Conservation (phyloP, 176 grass and related monocot genomes). For the Zoysia pacifica region DNA sequence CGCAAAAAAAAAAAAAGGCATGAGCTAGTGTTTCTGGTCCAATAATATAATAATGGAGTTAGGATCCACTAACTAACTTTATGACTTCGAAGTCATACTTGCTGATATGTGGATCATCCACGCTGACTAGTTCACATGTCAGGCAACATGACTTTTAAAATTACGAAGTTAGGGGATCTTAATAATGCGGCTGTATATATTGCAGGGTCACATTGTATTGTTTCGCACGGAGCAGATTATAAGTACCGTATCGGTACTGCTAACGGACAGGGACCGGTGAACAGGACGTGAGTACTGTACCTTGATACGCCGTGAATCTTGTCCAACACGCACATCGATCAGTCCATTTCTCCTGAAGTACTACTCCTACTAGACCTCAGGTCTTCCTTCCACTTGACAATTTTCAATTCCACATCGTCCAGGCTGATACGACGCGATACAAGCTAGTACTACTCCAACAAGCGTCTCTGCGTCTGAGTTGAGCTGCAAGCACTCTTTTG, state of each 20-base stretch:
- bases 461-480: not conserved
- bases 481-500: slow-evolving; percentile 2
- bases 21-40: too few species aligned
- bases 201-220: not conserved
- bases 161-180: too few species aligned
- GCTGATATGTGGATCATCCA: too few species aligned
- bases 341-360: not conserved
- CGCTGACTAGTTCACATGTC: too few species aligned
- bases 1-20: too few species aligned
- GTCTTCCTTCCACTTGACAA: not conserved
- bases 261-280: not conserved
- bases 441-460: too few species aligned
- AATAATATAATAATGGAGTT: too few species aligned
- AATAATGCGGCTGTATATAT: not conserved
- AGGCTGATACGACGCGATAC: not conserved
- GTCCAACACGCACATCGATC: not conserved
- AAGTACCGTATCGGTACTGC: not conserved
- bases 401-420: not conserved
- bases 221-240: not conserved
- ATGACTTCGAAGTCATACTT: too few species aligned
- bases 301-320: not conserved
- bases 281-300: slow-evolving; percentile 1
- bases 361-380: not conserved
- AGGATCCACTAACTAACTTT: too few species aligned
- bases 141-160: too few species aligned